Evolutionary conservation across 306 rosid species (phyloP), one percentile per base, ranked within the genome.

Genomic region (Pueraria montana): DNA sequence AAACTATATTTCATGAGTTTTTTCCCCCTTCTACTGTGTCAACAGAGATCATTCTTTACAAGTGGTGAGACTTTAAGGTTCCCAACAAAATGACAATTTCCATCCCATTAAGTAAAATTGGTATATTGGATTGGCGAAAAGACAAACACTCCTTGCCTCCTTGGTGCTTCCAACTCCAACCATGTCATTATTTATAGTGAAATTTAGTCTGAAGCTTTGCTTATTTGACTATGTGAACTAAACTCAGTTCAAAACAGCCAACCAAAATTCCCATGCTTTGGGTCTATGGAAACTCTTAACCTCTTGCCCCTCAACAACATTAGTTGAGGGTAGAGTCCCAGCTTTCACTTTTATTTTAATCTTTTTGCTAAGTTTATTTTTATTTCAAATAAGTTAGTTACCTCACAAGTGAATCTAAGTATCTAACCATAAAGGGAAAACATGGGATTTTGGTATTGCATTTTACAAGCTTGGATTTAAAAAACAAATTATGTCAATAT

Each of bases 161-260:
- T 73, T 11, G 27, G 32, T 52, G n/a, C 56, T 70, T 45, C 76
- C 76, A 24, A 45, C 36, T 45, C 76, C 76, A 23, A 45, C 36
- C 42, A 48, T 23, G 16, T 71, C 7, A 71, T 24, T 48, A 46
- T 46, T 24, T 38, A 71, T 48, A 24, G 42, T 24, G 61, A 71
- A 26, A 14, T 24, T 26, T 46, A n/a, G 61, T 14, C 17, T 8
- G 12, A 24, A 71, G 76, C 61, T 46, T 48, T 16, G 42, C 24
- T 71, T 24, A 46, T 46, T 70, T 70, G 59, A 69, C 34, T 11
- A 48, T 4, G 62, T 50, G 8, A 49, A 30, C 64, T n/a, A 72
- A 49, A 72, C 16, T 18, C n/a, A 50, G 63, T n/a, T 53, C 20
- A 74, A 53, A 53, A 74, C 12, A 30, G 34, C 11, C 12, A 2